Evolutionary conservation across 1,284 basidiomycete species (phyloP), one percentile per base, ranked within the genome.

Genomic region (Stereum hirsutum): DNA sequence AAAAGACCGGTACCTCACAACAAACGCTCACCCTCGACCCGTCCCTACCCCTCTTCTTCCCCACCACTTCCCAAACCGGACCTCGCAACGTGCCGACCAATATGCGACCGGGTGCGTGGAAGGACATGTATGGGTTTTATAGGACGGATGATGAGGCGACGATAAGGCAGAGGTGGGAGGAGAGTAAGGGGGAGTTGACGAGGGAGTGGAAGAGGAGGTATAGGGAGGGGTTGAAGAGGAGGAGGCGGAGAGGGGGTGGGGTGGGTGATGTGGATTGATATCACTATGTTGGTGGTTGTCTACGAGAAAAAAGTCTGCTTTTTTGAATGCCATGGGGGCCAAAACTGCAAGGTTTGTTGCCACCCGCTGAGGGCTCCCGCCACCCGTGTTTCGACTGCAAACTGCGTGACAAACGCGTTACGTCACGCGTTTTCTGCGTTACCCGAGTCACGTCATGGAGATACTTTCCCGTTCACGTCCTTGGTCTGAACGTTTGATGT

Each of bases 161-260:
- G 50, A 85, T 89, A 50, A 69, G 72, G 44, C 68, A 69, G 53
- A 63, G 71, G 34, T 93, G 89, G 89, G 82, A 89, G 55, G 72
- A 67, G 21, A 65, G 70, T 32, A 82, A 81, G 55, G 68, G 70
- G 1, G 78, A 81, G 43, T 62, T 91, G 57, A 92, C 89, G 39
- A 69, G 64, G 45, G 85, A 78, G 43, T 93, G 86, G 85, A 92
- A 90, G 65, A 75, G 77, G 53, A 63, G 83, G 30, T 78, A 77
- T 60, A 74, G 83, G 44, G 89, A 92, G 57, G 89, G 86, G 56
- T 66, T 78, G 31, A 74, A 72, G 53, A 70, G 74, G 49, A 65
- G 84, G 41, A 68, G 74, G 52, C 69, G 72, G 39, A 73, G 72
- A 20, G 75, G 63, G 26, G 65, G 61, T 8, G 57, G 30, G n/a